Evolutionary conservation across 2,329 filamentous ascomycete genomes (phyloP).

Genomic region (Penicillium sp.): DNA sequence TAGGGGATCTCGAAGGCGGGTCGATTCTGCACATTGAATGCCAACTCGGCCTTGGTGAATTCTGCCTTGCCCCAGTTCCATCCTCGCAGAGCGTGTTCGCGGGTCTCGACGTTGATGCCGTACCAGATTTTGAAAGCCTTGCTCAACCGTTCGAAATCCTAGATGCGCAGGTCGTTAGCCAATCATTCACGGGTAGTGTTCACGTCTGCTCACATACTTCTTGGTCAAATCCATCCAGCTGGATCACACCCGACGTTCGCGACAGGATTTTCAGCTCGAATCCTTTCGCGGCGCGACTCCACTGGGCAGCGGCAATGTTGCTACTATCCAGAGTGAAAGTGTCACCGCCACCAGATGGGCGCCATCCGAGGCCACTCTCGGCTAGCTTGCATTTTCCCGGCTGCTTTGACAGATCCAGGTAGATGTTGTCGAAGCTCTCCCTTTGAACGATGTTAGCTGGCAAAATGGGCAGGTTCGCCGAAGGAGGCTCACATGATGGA

Average conservation of each 20-base stretch:
- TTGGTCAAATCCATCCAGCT: constrained; percentile 90
- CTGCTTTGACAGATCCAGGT: constrained; percentile 90
- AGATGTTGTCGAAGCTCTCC: constrained; percentile 97
- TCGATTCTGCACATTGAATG: constrained; percentile 94
- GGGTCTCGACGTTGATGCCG: constrained; percentile 83
- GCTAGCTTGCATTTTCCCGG: constrained; percentile 91
- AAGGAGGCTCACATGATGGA: constrained; percentile 33
- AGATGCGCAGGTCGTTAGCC: constrained; percentile 1
- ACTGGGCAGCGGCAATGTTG: constrained; percentile 83
- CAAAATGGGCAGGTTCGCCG: background rate
- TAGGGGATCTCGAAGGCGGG: constrained; percentile 97
- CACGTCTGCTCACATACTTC: constrained; percentile 51
- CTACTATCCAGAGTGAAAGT: constrained; percentile 87
- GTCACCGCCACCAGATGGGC: constrained; percentile 77
- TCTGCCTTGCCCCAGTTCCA: constrained; percentile 99
- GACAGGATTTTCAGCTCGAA: constrained; percentile 91
- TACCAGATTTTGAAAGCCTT: constrained; percentile 99
- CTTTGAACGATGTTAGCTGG: constrained; percentile 34
- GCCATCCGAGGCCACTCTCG: constrained; percentile 93
- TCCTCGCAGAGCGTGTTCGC: constrained; percentile 88
- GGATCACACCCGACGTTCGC: constrained; percentile 77
- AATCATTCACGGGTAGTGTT: background rate
- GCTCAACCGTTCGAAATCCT: constrained; percentile 83
- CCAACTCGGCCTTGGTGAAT: constrained; percentile 88
- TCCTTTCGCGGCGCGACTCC: constrained; percentile 88